Base-by-base conservation (phyloP, 805 yeast species). In the Schwanniomyces sp. region DNA sequence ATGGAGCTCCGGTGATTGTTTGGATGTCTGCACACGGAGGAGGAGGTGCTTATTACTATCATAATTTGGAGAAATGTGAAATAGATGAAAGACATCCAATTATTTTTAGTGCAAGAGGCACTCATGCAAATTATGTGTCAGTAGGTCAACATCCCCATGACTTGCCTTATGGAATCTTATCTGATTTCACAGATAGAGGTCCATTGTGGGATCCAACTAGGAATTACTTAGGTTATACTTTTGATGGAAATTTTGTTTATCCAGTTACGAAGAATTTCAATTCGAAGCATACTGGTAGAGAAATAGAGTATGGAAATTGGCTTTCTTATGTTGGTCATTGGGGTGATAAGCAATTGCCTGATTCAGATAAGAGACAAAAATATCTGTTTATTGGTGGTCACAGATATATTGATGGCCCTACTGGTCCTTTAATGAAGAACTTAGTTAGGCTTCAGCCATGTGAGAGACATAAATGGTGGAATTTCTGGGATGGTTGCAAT, bases 11-110 rank as follows among this genome's bases (percentile, higher is more conserved):
- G 0, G 75, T 84, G 10, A 79, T 86, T 45, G 82, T 91, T 17
- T 92, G 98, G 98, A 87, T 94, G 95, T 85, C 95, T 26, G 98
- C 97, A 0, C 99, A 92, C 66, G 96, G 97, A 1, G 97, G 98
- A 10, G 99, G 99, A 7, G 86, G 91, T 27, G 97, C 96, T 0
- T 92, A 86, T 62, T 76, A 77, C 52, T 91, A 84, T 63, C 75
- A 79, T n/a, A 86, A 89, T 21, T 66, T 91, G 46, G 96, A 90
- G 61, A 85, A 82, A 57, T 72, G 78, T 50, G 77, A 72, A 43
- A 56, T 63, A 18, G 72, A 70, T 43, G 55, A 66, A 7, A 62
- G 58, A 6, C 78, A 74, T 54, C 97, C 98, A 0, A 77, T 91
- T 17, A 79, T 94, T 0, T 94, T 88, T 64, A 81, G 94, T 17